phyloP scores from a whole-genome alignment of 805 yeast species.

The Candida sanyiensis region DNA sequence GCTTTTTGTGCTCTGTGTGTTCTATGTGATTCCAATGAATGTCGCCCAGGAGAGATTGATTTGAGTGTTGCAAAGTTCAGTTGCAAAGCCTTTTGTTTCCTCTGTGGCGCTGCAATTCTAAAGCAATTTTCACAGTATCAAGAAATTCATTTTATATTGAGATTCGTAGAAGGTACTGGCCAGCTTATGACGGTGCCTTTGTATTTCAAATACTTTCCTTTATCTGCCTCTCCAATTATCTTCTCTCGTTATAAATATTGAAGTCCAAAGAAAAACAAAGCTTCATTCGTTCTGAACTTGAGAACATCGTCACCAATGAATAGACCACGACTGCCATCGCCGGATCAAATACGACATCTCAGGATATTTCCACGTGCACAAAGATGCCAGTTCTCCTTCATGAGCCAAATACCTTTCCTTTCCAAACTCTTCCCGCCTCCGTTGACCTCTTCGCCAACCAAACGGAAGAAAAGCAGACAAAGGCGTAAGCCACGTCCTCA shows the following conservation, averaged over 20 bases:
- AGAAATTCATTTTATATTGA: neutral
- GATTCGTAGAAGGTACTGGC: neutral
- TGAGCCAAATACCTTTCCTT: constrained; percentile 24
- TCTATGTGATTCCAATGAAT: too few species aligned
- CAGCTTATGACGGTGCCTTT: too few species aligned
- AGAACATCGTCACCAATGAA: too few species aligned
- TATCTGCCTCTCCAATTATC: too few species aligned
- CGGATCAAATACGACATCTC: too few species aligned
- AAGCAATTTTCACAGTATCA: constrained; percentile 13
- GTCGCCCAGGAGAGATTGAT: constrained; percentile 17
- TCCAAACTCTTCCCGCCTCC: constrained; percentile 3
- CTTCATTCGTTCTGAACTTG: too few species aligned
- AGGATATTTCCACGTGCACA: neutral
- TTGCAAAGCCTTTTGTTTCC: constrained; percentile 7
- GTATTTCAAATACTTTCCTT: too few species aligned
- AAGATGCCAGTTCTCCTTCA: neutral
- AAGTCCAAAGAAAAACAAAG: too few species aligned
- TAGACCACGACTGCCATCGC: too few species aligned
- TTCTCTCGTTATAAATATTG: too few species aligned
- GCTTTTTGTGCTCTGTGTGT: neutral
- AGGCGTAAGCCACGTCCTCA: neutral
- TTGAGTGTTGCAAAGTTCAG: constrained; percentile 20
- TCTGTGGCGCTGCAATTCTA: constrained; percentile 19
- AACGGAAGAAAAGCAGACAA: constrained; percentile 3
- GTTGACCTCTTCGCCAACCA: neutral